Evolutionary conservation across 1,284 basidiomycete species (phyloP).

Genomic region (Kalmanozyma brasiliensis): DNA sequence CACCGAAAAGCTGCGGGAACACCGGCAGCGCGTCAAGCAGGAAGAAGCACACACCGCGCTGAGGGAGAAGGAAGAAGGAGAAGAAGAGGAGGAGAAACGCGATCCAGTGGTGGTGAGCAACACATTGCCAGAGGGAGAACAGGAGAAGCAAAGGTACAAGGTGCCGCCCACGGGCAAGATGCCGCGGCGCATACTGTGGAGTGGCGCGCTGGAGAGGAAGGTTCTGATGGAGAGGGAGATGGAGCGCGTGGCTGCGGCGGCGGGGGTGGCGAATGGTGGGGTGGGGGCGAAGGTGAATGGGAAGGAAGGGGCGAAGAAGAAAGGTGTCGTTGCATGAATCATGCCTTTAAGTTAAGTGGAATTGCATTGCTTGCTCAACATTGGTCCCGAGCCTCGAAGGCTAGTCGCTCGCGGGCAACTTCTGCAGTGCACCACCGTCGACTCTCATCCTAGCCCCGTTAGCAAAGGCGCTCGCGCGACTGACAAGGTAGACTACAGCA

Average conservation of each 20-base stretch:
- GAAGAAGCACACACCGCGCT: not conserved
- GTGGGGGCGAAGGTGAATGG: not conserved
- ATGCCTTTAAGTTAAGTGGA: not conserved
- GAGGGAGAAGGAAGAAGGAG: not conserved
- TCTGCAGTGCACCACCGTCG: slow-evolving; percentile 48
- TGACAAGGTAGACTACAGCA: slow-evolving; percentile 34
- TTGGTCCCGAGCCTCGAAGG: no score
- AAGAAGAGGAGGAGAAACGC: slow-evolving; percentile 11
- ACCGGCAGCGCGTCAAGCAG: slow-evolving; percentile 22
- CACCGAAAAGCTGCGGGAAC: slow-evolving; percentile 50
- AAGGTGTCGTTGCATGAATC: slow-evolving; percentile 20
- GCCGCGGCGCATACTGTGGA: slow-evolving; percentile 51
- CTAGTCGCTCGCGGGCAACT: no score
- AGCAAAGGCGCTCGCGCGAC: slow-evolving; percentile 25
- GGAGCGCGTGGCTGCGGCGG: no score
- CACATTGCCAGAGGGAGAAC: slow-evolving; percentile 58
- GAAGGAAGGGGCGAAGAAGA: slow-evolving; percentile 24
- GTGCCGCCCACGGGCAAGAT: slow-evolving; percentile 65
- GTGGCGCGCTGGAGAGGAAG: slow-evolving; percentile 12
- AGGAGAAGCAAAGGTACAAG: slow-evolving; percentile 61
- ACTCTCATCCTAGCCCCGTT: slow-evolving; percentile 43
- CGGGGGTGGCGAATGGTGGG: not conserved
- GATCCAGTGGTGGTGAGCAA: slow-evolving; percentile 20
- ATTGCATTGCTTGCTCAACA: no score
- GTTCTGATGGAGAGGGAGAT: slow-evolving; percentile 3